Evolutionary conservation across 2,329 filamentous ascomycete genomes (phyloP).

Genomic region (Diaporthe velutina): DNA sequence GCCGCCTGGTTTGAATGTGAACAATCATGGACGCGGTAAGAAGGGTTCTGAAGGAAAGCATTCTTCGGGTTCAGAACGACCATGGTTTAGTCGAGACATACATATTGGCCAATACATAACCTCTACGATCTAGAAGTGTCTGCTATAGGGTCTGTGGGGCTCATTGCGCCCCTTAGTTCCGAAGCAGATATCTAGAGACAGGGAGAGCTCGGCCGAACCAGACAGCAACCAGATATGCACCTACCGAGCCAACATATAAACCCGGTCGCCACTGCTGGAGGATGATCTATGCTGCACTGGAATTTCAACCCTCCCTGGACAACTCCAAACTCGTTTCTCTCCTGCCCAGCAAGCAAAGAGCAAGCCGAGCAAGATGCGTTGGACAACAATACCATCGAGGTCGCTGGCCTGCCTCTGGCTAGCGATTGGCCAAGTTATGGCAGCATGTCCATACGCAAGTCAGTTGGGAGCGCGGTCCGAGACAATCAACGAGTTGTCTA

Average conservation of each 20-base stretch:
- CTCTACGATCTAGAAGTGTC: neutral
- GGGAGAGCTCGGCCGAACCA: conserved; percentile 3
- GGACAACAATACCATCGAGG: neutral
- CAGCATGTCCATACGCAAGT: conserved; percentile 34
- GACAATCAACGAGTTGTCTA: neutral
- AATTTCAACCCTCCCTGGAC: neutral
- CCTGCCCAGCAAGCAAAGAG: neutral
- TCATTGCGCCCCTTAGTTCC: neutral
- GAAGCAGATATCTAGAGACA: conserved; percentile 2
- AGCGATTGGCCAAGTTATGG: conserved; percentile 24
- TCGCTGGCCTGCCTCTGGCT: conserved; percentile 27
- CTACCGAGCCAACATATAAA: conserved; percentile 6
- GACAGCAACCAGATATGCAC: neutral
- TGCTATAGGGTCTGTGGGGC: conserved; percentile 4
- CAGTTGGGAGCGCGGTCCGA: conserved; percentile 24
- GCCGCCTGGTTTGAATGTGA: too few species aligned
- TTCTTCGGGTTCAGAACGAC: neutral
- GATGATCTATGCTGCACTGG: neutral
- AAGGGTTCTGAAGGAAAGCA: neutral
- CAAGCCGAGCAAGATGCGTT: conserved; percentile 10
- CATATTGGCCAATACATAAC: neutral
- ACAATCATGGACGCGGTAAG: neutral
- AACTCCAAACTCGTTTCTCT: neutral
- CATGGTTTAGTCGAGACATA: neutral
- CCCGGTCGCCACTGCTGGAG: neutral